phyloP scores from a whole-genome alignment of 2,329 filamentous ascomycete genomes.

The Colletotrichum sansevieriae region DNA sequence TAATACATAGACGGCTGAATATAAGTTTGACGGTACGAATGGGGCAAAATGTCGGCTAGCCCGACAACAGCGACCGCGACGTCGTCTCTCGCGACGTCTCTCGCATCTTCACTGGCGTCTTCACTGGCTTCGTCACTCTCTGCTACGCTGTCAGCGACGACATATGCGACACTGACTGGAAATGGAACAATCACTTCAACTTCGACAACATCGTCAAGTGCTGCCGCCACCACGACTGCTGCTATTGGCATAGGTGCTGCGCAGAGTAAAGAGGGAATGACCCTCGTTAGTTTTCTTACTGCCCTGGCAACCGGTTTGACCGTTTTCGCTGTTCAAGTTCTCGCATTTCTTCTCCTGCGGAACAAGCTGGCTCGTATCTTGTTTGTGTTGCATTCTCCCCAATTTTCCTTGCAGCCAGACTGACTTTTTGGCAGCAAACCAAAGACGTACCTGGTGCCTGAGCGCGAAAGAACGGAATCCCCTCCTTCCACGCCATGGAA shows the following conservation, averaged over 20 bases:
- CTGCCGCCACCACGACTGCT: background rate
- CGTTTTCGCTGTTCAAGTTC: constrained; percentile 73
- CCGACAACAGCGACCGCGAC: constrained; percentile 39
- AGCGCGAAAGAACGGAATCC: constrained; percentile 83
- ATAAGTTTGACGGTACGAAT: constrained; percentile 1
- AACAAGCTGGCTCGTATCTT: constrained; percentile 87
- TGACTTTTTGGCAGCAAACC: constrained; percentile 71
- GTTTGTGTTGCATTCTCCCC: constrained; percentile 61
- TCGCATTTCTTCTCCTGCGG: constrained; percentile 81
- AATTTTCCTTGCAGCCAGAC: constrained; percentile 5
- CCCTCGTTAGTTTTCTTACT: constrained; percentile 71
- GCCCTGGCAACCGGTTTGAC: constrained; percentile 73
- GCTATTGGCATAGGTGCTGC: background rate
- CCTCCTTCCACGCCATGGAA: constrained; percentile 71
- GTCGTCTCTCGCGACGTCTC: constrained; percentile 34
- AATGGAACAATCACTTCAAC: constrained; percentile 25
- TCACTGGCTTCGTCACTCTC: constrained; percentile 31
- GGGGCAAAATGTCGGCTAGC: constrained; percentile 32
- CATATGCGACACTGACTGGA: constrained; percentile 26
- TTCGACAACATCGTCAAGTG: background rate
- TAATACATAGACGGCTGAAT: background rate
- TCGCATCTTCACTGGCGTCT: constrained; percentile 44
- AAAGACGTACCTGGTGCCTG: constrained; percentile 87
- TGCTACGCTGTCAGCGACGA: constrained; percentile 12
- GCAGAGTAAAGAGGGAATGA: constrained; percentile 56